Evolutionary conservation across 805 yeast genomes (phyloP), one percentile per base, ranked within the genome.

Genomic region (Wickerhamiella lipophila): DNA sequence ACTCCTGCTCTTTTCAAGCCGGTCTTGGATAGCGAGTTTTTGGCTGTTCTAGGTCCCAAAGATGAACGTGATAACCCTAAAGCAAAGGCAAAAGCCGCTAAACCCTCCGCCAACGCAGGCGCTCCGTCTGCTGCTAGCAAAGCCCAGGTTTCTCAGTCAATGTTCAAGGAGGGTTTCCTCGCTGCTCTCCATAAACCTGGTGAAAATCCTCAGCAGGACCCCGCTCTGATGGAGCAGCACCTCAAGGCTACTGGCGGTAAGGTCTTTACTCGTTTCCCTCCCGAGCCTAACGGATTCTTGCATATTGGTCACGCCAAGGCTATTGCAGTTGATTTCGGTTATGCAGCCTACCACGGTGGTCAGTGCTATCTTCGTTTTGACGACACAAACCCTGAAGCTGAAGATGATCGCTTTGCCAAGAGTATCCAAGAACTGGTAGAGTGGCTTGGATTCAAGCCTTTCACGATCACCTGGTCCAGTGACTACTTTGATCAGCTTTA

Each of bases 251-350:
- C 95, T 29, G 74, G 76, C 34, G 95, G 96, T 42, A 73, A 75
- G 60, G 97, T 89, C 25, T 79, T 76, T 58, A 92, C 98, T 3
- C 78, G 99, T 64, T 92, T 92, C 69, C 99, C 99, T 42, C 98
- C 98, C 5, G 98, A 92, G 69, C 98, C 98, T 38, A 89, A 94
- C 67, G 98, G 98, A 58, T 92, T 79, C 63, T 74, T 92, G 61
- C 98, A 92, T 65, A 89, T 92, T 65, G 98, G 99, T 41, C 99
- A 92, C 63, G 83, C 95, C 38, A 92, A 92, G 68, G 98, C 98
- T 47, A 89, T 92, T 63, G 83, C 92, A 77, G 96, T 89, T 49
- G 88, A 92, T 65, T 92, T 92, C 66, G 99, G 99, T n/a, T 92
- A 73, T 65, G 98, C 98, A 36, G 81, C 83, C 62, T 81, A 70